phyloP scores from a whole-genome alignment of 306 rosid species.

The Sphenostylis stenocarpa region DNA sequence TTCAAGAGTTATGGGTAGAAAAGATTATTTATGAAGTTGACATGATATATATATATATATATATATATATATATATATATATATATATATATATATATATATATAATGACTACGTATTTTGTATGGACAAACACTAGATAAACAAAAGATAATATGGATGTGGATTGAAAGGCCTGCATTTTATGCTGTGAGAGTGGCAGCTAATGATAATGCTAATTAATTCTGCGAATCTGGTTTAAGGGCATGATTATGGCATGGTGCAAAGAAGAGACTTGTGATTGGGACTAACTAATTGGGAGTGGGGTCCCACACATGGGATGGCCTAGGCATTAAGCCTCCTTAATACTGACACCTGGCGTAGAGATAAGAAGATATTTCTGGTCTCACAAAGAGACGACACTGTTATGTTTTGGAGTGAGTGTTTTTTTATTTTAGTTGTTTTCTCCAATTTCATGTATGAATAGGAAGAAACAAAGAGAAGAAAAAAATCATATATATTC shows the following conservation, averaged over 20 bases:
- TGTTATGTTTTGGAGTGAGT: not conserved
- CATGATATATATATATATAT: too few species aligned
- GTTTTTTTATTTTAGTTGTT: constrained; percentile 14
- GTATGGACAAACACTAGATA: not conserved
- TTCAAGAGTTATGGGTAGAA: not conserved
- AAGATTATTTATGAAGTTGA: not conserved
- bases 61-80: too few species aligned
- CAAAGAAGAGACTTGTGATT: constrained; percentile 37
- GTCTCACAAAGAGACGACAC: constrained; percentile 24
- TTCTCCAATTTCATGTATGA: not conserved
- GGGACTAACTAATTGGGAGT: constrained; percentile 18
- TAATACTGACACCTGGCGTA: constrained; percentile 17
- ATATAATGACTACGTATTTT: too few species aligned
- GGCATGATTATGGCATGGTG: not conserved
- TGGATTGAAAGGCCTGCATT: not conserved
- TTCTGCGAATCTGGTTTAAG: not conserved
- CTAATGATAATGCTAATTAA: too few species aligned
- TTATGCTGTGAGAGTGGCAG: too few species aligned
- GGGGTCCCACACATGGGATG: constrained; percentile 27
- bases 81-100: too few species aligned
- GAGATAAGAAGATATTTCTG: constrained; percentile 20
- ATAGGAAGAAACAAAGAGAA: too few species aligned
- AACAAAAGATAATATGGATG: not conserved
- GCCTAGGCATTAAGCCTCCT: constrained; percentile 5
- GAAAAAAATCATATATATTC: not conserved